A percentile compares a stretch with the other conserved stretches of the same genome.
These are phyloP conservation scores for Citrullus colocynthis DNA, from an alignment of 306 rosid genomes.

Conservation along the genomic window DNA sequence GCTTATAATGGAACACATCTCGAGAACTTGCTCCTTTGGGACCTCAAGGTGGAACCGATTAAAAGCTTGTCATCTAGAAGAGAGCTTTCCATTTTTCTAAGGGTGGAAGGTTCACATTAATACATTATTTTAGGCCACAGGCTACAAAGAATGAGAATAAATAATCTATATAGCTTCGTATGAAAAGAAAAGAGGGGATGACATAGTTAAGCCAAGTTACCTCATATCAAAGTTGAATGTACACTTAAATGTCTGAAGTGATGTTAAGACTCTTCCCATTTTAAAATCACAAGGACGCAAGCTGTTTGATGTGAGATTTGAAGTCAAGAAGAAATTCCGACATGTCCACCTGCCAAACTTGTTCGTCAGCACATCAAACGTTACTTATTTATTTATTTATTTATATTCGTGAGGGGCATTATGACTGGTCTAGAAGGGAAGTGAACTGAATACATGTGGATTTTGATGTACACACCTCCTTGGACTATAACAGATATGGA, in stretches of 20 bases:
- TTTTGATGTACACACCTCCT: constrained; percentile 37
- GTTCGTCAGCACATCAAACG: constrained; percentile 3
- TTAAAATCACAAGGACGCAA: constrained; percentile 88
- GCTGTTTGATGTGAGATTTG: constrained; percentile 65
- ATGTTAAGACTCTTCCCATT: constrained; percentile 66
- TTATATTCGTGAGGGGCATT: too few relatives aligned
- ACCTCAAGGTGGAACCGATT: not conserved
- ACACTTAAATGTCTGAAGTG: constrained; percentile 69
- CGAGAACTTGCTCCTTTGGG: not conserved
- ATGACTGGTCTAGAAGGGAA: not conserved
- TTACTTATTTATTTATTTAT: too few relatives aligned
- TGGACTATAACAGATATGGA: constrained; percentile 76
- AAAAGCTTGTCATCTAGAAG: not conserved
- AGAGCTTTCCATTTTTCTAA: not conserved
- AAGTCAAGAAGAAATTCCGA: constrained; percentile 53
- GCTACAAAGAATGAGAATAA: not conserved
- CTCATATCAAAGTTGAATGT: constrained; percentile 62
- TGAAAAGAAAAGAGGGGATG: not conserved
- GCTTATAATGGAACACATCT: not conserved
- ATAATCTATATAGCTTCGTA: not conserved
- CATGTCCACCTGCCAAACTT: constrained; percentile 66
- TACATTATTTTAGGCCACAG: not conserved
- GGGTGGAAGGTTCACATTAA: not conserved
- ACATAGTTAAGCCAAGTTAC: constrained; percentile 24
- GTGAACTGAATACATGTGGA: not conserved